Evolutionary conservation across 768 basidiomycete genomes (phyloP).

Genomic region (Macrolepiota dolichaula): DNA sequence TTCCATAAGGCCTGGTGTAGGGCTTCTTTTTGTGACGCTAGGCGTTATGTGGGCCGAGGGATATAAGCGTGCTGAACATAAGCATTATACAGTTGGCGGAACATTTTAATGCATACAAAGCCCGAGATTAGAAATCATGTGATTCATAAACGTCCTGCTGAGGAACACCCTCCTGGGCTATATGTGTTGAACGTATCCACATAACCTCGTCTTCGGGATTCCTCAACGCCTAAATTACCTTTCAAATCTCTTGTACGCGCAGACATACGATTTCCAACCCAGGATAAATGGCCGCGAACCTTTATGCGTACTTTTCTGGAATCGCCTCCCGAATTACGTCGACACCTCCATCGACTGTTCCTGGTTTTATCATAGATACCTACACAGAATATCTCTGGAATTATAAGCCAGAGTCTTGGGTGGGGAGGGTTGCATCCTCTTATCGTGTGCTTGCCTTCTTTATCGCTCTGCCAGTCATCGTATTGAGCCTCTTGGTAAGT

Average conservation of each 20-base stretch:
- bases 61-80: too few species aligned
- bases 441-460: slow-evolving; percentile 67
- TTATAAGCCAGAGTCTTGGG: slow-evolving; percentile 64
- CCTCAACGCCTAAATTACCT: too few species aligned
- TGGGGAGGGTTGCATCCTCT: slow-evolving; percentile 57
- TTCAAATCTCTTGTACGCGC: too few species aligned
- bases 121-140: too few species aligned
- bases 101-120: too few species aligned
- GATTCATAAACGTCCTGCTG: too few species aligned
- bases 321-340: slow-evolving; percentile 25
- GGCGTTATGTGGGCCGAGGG: neutral
- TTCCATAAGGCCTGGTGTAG: neutral
- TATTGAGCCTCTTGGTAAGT: slow-evolving; percentile 53
- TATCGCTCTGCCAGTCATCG: slow-evolving; percentile 58
- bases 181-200: too few species aligned
- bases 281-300: slow-evolving; percentile 25
- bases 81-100: too few species aligned
- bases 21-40: neutral
- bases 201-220: too few species aligned
- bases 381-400: slow-evolving; percentile 65
- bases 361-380: slow-evolving; percentile 48
- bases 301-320: slow-evolving; percentile 27
- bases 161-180: too few species aligned
- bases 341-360: slow-evolving; percentile 33
- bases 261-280: too few species aligned